Evolutionary conservation across 352 stramenopile genomes (phyloP).

Genomic region (Pythium sukuiense): DNA sequence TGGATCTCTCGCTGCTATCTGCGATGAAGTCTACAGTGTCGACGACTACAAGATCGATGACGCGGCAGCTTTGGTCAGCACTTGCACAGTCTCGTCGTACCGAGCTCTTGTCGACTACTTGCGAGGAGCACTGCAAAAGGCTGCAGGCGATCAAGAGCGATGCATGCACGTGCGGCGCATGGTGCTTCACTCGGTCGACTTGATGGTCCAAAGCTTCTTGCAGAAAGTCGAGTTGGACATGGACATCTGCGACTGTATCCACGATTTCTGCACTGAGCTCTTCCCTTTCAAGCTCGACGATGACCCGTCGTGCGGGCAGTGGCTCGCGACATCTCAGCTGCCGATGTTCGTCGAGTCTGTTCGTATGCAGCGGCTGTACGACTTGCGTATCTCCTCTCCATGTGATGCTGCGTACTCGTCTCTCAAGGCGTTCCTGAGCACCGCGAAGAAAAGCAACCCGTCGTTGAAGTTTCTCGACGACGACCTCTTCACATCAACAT

Average conservation of each 20-base stretch:
- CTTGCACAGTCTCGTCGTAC: constrained; percentile 38
- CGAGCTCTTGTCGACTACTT: constrained; percentile 23
- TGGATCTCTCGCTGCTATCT: constrained; percentile 64
- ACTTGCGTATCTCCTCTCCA: constrained; percentile 58
- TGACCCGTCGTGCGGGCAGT: constrained; percentile 73
- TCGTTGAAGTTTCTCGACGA: constrained; percentile 72
- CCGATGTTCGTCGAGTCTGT: constrained; percentile 74
- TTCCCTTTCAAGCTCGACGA: constrained; percentile 64
- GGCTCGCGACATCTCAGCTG: constrained; percentile 64
- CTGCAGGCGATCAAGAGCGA: constrained; percentile 25
- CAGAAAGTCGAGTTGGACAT: constrained; percentile 66
- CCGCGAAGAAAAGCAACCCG: constrained; percentile 58
- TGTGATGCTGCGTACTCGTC: constrained; percentile 75
- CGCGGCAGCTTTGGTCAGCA: constrained; percentile 63
- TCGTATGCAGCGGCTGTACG: constrained; percentile 47
- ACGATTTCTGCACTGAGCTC: constrained; percentile 60
- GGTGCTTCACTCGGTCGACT: constrained; percentile 73
- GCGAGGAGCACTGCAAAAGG: constrained; percentile 11
- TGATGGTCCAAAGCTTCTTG: constrained; percentile 75
- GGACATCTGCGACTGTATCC: constrained; percentile 63
- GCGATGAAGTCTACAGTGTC: constrained; percentile 49
- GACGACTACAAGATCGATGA: constrained; percentile 65
- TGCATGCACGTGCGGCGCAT: constrained; percentile 65
- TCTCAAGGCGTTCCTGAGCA: constrained; percentile 70
- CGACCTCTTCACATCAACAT: constrained; percentile 61